Conservation (phyloP, 2,329 filamentous ascomycete genomes). For the Akanthomyces muscarius region DNA sequence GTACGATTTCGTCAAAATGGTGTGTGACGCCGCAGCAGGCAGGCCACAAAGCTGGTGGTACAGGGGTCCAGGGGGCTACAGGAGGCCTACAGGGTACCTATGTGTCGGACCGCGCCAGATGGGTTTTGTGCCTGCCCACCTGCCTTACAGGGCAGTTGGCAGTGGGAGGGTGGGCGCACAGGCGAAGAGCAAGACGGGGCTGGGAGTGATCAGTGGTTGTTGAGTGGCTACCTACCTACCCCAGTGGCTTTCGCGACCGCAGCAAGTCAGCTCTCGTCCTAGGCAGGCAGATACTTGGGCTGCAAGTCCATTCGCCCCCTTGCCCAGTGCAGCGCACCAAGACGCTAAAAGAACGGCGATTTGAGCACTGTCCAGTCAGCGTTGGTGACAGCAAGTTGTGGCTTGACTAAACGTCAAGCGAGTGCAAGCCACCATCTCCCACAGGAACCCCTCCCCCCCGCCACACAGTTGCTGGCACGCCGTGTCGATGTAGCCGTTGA, state of each 20-base stretch:
- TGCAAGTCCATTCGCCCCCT: background rate
- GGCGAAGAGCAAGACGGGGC: background rate
- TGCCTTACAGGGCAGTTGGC: constrained; percentile 15
- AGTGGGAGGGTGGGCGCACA: background rate
- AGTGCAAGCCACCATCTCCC: constrained; percentile 15
- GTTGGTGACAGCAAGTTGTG: background rate
- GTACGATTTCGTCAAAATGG: background rate
- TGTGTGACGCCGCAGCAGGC: constrained; percentile 6
- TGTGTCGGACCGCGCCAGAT: background rate
- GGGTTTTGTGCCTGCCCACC: background rate
- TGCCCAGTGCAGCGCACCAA: background rate
- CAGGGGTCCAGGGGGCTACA: background rate
- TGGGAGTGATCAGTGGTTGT: background rate
- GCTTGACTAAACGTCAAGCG: constrained; percentile 9
- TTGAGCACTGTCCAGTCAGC: background rate
- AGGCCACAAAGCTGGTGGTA: background rate
- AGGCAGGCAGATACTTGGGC: background rate
- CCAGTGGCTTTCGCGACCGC: background rate
- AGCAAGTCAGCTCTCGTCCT: background rate
- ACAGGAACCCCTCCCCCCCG: background rate
- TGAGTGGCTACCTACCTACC: background rate
- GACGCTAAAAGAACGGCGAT: background rate
- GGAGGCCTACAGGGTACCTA: background rate
- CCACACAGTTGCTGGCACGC: background rate
- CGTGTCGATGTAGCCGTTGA: constrained; percentile 1